Evolutionary conservation across 495 filamentous ascomycete species (phyloP), one percentile per base, ranked within the genome.

Genomic region (Thermochaetoides thermophila): DNA sequence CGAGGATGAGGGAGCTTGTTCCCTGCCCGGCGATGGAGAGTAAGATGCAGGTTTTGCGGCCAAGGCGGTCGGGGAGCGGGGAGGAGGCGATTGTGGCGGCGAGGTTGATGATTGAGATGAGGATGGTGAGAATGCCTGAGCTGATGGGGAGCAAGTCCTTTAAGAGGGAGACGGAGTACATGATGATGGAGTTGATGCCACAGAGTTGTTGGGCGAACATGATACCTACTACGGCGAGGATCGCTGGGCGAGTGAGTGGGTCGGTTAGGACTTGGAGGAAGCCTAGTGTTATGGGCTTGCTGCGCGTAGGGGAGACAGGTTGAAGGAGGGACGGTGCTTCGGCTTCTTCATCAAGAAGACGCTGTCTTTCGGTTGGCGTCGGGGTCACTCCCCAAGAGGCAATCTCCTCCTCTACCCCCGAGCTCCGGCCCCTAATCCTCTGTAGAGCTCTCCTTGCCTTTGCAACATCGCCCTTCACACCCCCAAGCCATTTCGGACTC

Each of bases 151-250:
- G 59, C 7, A 95, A 70, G 27, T 65, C 71, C 22, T 75, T 69
- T 22, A 97, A 66, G 2, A 96, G 71, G 3, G 81, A 81, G 2
- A 97, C 89, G 6, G 84, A 89, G 56, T 97, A 96, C 84, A 97
- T 94, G 53, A 97, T 76, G 44, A 96, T 84, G 35, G 80, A 85
- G 64, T 97, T 97, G 59, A 97, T 84, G 17, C 87, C 86, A 19
- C 74, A 79, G 15, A 97, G 64, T 49, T 97, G 89, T 47, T 97
- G 89, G 7, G 81, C 76, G 22, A 86, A 59, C 91, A 96, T 96
- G 41, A 94, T 76, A 3, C 76, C 83, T 13, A 86, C 70, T 10
- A 95, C 84, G 3, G 85, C 81, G 35, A 92, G 58, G 25, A 93
- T 74, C 14, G 82, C 83, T 0, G 77, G 76, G 5, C 78, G 76